Evolutionary conservation across 345 rosid genomes (phyloP).

Genomic region (Dipteronia dyeriana): DNA sequence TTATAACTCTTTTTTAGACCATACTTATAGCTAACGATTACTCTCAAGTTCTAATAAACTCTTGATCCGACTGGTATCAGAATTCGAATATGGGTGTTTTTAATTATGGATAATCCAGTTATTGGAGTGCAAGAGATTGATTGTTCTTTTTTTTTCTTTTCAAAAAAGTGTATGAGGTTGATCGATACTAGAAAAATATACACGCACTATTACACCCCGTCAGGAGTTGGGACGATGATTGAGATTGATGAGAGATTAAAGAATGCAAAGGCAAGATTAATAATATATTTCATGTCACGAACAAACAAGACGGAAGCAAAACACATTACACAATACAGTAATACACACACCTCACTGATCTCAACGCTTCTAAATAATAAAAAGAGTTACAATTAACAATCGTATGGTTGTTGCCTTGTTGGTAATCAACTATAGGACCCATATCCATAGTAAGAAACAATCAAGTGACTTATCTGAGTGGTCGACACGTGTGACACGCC

Average conservation of each 20-base stretch:
- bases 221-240: background rate
- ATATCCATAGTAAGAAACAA: no score
- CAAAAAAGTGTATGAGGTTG: background rate
- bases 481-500: conserved; percentile 10
- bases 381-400: no score
- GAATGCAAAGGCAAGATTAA: background rate
- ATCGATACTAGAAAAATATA: background rate
- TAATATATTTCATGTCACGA: background rate
- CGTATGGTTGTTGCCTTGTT: background rate
- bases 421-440: no score
- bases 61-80: no score
- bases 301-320: background rate
- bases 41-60: no score
- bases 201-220: no score
- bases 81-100: no score
- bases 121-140: background rate
- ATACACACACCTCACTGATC: no score
- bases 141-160: no score
- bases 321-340: background rate
- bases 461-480: background rate
- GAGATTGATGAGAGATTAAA: background rate
- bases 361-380: no score
- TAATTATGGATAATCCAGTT: background rate
- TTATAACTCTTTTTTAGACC: no score
- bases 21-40: no score